These are phyloP conservation scores for Alternaria gaisen DNA, from an alignment of 2,329 filamentous ascomycete species.

Conservation along the genomic window DNA sequence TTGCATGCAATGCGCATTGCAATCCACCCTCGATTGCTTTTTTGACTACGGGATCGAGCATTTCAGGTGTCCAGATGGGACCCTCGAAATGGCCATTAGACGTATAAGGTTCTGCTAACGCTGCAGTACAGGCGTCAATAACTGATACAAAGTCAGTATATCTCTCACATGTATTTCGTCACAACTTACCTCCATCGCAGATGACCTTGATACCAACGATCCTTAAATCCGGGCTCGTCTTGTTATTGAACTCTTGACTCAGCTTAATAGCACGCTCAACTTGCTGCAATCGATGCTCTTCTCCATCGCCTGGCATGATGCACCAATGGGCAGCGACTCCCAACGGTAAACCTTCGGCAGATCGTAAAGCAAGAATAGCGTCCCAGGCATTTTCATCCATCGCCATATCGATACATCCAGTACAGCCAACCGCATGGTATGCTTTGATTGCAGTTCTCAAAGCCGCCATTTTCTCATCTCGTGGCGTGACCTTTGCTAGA, in stretches of 20 bases:
- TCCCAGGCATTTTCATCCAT: slow-evolving; percentile 67
- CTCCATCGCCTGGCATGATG: slow-evolving; percentile 57
- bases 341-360: slow-evolving; percentile 53
- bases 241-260: slow-evolving; percentile 55
- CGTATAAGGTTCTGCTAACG: slow-evolving; percentile 66
- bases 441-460: slow-evolving; percentile 58
- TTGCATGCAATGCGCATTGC: slow-evolving; percentile 71
- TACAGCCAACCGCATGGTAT: slow-evolving; percentile 63
- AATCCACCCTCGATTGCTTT: slow-evolving; percentile 64
- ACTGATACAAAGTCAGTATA: slow-evolving; percentile 49
- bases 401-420: slow-evolving; percentile 66
- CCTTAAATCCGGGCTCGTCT: slow-evolving; percentile 58
- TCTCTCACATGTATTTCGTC: background rate
- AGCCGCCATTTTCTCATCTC: slow-evolving; percentile 60
- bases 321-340: slow-evolving; percentile 67
- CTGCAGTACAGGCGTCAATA: slow-evolving; percentile 71
- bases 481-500: slow-evolving; percentile 58
- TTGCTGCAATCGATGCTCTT: slow-evolving; percentile 58
- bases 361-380: slow-evolving; percentile 56
- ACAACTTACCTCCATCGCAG: slow-evolving; percentile 61
- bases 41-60: slow-evolving; percentile 63
- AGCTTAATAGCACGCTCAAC: slow-evolving; percentile 63
- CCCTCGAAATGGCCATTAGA: slow-evolving; percentile 57
- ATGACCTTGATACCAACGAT: slow-evolving; percentile 72
- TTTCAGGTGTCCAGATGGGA: slow-evolving; percentile 64